Percentiles rank a stretch among this genome's conserved stretches.
phyloP scores from a whole-genome alignment of 176 grass and related monocot species.

The Cenchrus purpureus region DNA sequence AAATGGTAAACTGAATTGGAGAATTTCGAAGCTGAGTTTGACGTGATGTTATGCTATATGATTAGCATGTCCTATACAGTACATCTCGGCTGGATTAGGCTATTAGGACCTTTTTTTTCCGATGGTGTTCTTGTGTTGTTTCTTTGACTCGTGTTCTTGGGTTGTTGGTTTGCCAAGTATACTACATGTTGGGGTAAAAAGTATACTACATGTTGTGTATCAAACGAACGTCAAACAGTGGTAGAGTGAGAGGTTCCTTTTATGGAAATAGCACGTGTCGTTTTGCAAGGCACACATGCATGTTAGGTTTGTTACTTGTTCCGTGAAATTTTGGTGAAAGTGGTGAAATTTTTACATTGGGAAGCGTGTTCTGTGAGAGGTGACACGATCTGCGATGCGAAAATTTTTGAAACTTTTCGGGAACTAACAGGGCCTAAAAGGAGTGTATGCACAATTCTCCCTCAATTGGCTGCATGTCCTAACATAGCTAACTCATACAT shows the following conservation, averaged over 20 bases:
- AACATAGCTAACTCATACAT: too few relatives aligned
- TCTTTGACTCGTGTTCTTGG: neutral
- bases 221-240: neutral
- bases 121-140: too few relatives aligned
- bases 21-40: neutral
- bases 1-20: neutral
- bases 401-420: too few relatives aligned
- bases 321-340: too few relatives aligned
- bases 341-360: too few relatives aligned
- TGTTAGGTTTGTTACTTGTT: too few relatives aligned
- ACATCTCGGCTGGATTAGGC: neutral
- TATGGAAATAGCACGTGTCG: neutral
- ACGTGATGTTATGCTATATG: neutral
- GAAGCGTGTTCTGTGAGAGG: too few relatives aligned
- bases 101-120: neutral
- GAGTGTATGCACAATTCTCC: too few relatives aligned
- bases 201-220: neutral
- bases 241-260: neutral
- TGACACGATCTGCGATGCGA: too few relatives aligned
- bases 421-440: too few relatives aligned
- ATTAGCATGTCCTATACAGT: neutral
- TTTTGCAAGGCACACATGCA: neutral
- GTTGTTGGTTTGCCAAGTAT: conserved; percentile 13
- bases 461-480: too few relatives aligned
- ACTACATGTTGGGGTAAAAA: too few relatives aligned